Percentiles rank a stretch among this genome's conserved stretches.
Evolutionary conservation across 768 basidiomycete species (phyloP).

Genomic region (Macrolepiota albuminosa): DNA sequence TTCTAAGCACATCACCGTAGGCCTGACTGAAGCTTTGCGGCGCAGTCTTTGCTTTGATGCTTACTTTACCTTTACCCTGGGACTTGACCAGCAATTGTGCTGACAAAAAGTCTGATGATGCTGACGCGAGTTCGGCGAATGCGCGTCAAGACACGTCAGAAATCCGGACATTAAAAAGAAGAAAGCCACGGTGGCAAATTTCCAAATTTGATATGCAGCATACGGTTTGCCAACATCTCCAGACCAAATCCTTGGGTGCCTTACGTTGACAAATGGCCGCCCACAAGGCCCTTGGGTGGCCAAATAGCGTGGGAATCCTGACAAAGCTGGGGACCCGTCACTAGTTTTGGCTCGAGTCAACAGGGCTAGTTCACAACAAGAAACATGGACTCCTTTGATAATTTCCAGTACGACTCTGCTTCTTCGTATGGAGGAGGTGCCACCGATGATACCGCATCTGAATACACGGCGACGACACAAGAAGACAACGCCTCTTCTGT

Average conservation of each 20-base stretch:
- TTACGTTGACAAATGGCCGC: background rate
- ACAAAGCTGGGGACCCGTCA: background rate
- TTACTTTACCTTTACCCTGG: background rate
- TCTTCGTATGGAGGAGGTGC: slow-evolving; percentile 76
- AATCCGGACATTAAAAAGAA: background rate
- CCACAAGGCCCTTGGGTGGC: background rate
- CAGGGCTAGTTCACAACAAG: slow-evolving; percentile 9
- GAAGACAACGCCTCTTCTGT: slow-evolving; percentile 48
- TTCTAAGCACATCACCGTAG: background rate
- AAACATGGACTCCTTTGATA: slow-evolving; percentile 78
- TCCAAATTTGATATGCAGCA: background rate
- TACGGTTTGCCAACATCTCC: background rate
- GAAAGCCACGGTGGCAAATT: too few species aligned
- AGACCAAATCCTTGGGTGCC: background rate
- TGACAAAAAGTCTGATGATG: background rate
- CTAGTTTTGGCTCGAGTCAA: slow-evolving; percentile 10
- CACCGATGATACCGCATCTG: slow-evolving; percentile 76
- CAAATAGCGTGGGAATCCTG: slow-evolving; percentile 2
- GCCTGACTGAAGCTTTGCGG: background rate
- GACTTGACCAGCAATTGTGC: background rate
- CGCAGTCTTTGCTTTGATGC: background rate
- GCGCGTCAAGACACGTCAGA: background rate
- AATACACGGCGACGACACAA: slow-evolving; percentile 70
- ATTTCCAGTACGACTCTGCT: slow-evolving; percentile 80
- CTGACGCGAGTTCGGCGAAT: background rate